A percentile compares a stretch with the other conserved stretches of the same genome.
These are phyloP conservation scores for Salix koriyanagi DNA, from an alignment of 345 rosid species.

Conservation along the genomic window DNA sequence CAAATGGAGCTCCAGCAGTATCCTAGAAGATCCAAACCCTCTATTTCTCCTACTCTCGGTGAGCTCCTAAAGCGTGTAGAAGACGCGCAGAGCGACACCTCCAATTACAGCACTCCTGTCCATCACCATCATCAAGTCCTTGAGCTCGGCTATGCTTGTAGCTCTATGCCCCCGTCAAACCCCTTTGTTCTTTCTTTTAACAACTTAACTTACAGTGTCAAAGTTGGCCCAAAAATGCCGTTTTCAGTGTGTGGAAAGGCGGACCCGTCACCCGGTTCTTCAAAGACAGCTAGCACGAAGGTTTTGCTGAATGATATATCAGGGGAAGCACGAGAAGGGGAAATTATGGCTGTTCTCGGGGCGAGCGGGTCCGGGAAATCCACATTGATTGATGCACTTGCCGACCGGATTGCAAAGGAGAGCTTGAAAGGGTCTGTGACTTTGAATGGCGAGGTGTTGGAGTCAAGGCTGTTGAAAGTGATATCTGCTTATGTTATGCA, in stretches of 20 bases:
- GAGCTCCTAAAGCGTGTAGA: slow-evolving; percentile 63
- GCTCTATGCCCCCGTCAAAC: slow-evolving; percentile 37
- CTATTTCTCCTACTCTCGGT: slow-evolving; percentile 47
- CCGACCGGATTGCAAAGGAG: slow-evolving; percentile 65
- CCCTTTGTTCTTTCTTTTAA: slow-evolving; percentile 76
- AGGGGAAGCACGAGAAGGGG: slow-evolving; percentile 38
- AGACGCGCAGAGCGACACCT: slow-evolving; percentile 36
- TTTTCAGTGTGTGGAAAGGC: slow-evolving; percentile 32
- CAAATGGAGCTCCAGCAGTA: slow-evolving; percentile 40
- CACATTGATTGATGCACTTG: slow-evolving; percentile 84
- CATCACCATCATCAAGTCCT: slow-evolving; percentile 22
- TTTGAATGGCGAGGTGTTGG: slow-evolving; percentile 70
- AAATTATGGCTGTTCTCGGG: slow-evolving; percentile 86
- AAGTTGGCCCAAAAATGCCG: slow-evolving; percentile 32
- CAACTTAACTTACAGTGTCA: slow-evolving; percentile 68
- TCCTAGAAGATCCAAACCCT: slow-evolving; percentile 25
- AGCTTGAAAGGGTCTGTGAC: slow-evolving; percentile 72
- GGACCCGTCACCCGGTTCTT: slow-evolving; percentile 2
- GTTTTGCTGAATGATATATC: slow-evolving; percentile 24
- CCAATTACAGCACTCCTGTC: slow-evolving; percentile 14
- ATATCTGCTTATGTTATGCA: slow-evolving; percentile 97
- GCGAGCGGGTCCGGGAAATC: slow-evolving; percentile 96
- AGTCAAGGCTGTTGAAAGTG: slow-evolving; percentile 65
- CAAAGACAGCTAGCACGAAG: slow-evolving; percentile 9
- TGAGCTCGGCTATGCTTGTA: slow-evolving; percentile 37